Percentiles rank a stretch among this genome's conserved stretches.
Evolutionary conservation across 2,329 filamentous ascomycete genomes (phyloP).

Genomic region (Fusarium nygamai): DNA sequence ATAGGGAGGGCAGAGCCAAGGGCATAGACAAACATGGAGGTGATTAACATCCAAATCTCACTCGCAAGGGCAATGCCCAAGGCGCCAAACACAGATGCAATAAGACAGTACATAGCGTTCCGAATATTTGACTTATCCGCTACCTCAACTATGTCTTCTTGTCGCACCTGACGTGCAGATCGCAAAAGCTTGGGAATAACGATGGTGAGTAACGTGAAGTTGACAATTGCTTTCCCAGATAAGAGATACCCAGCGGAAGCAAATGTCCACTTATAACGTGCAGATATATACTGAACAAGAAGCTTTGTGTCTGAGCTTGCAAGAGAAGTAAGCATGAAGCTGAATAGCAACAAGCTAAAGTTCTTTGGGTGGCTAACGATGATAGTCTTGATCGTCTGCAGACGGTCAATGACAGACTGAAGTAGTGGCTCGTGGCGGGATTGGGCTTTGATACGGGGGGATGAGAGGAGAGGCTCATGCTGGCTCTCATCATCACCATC

Average conservation of each 20-base stretch:
- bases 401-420: slow-evolving; percentile 27
- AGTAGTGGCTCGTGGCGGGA: slow-evolving; percentile 24
- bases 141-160: background rate
- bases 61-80: slow-evolving; percentile 54
- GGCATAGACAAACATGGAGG: slow-evolving; percentile 57
- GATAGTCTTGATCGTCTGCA: slow-evolving; percentile 46
- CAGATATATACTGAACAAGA: slow-evolving; percentile 61
- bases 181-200: slow-evolving; percentile 53
- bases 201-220: slow-evolving; percentile 56
- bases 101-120: slow-evolving; percentile 32
- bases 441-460: slow-evolving; percentile 52
- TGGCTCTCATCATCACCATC: slow-evolving; percentile 45
- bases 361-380: slow-evolving; percentile 53
- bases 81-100: slow-evolving; percentile 50
- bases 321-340: slow-evolving; percentile 59
- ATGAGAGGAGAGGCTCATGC: slow-evolving; percentile 51
- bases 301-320: slow-evolving; percentile 63
- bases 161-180: background rate
- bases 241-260: slow-evolving; percentile 59
- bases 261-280: slow-evolving; percentile 58
- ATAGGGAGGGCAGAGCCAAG: slow-evolving; percentile 60
- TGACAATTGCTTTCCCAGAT: slow-evolving; percentile 59
- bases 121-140: slow-evolving; percentile 33
- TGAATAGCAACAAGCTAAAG: slow-evolving; percentile 54
- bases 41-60: slow-evolving; percentile 53